Percentiles rank a stretch among this genome's conserved stretches.
phyloP scores from a whole-genome alignment of 2,329 filamentous ascomycete genomes.

The Fusarium pseudonygamai region DNA sequence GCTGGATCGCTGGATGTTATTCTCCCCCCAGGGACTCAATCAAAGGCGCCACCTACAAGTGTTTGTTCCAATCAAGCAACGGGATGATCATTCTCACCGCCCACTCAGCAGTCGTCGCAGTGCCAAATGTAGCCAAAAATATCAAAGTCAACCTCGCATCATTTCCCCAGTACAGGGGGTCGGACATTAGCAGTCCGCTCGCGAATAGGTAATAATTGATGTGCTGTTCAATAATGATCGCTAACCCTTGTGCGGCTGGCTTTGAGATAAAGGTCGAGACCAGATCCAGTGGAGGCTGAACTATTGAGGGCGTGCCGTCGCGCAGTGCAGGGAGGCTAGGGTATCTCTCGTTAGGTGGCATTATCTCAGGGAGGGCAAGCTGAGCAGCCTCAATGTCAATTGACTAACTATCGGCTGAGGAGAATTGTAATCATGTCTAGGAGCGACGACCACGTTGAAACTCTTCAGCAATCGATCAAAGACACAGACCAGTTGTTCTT shows the following conservation, averaged over 20 bases:
- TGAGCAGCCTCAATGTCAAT: constrained; percentile 4
- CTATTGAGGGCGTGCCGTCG: constrained; percentile 20
- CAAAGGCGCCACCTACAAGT: constrained; percentile 19
- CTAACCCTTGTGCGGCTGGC: constrained; percentile 9
- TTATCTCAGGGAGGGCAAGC: neutral
- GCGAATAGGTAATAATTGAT: neutral
- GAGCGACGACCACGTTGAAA: constrained; percentile 16
- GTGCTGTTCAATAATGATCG: constrained; percentile 5
- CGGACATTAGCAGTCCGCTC: constrained; percentile 21
- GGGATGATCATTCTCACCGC: constrained; percentile 6
- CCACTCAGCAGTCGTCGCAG: constrained; percentile 12
- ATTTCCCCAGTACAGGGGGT: constrained; percentile 30
- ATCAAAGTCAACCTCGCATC: constrained; percentile 36
- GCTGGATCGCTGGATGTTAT: constrained; percentile 18
- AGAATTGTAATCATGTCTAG: constrained; percentile 15
- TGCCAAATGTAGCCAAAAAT: constrained; percentile 23
- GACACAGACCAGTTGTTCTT: constrained; percentile 14
- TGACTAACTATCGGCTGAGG: neutral
- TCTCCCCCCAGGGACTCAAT: constrained; percentile 3
- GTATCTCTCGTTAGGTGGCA: neutral
- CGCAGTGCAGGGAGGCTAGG: constrained; percentile 12
- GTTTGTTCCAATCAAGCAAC: constrained; percentile 28
- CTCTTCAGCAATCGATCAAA: constrained; percentile 3
- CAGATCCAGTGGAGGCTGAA: constrained; percentile 16
- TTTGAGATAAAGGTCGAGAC: constrained; percentile 14